Conservation (phyloP, 257 asterid species). For the Lycium ferocissimum region DNA sequence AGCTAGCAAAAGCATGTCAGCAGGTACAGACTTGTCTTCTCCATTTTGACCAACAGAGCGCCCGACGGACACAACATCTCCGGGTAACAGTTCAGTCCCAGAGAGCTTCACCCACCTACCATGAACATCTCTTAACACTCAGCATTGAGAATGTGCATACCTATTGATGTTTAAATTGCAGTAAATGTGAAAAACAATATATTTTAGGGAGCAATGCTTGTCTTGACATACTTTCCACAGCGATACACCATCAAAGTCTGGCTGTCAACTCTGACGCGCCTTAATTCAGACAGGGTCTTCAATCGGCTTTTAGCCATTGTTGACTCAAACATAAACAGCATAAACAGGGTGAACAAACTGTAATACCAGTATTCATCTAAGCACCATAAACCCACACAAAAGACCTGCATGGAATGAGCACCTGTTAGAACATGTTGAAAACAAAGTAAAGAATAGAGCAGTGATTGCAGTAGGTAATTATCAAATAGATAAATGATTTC, state of each 20-base stretch:
- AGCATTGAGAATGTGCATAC: constrained; percentile 32
- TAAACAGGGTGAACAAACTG: constrained; percentile 91
- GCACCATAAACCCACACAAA: constrained; percentile 98
- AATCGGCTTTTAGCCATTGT: constrained; percentile 98
- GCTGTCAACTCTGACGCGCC: constrained; percentile 95
- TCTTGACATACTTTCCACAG: constrained; percentile 85
- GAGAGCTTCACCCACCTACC: constrained; percentile 89
- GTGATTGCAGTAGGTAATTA: background rate
- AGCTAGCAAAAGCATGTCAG: constrained; percentile 97
- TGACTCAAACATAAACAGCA: constrained; percentile 99
- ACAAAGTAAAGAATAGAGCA: background rate
- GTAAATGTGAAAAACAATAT: constrained; percentile 16
- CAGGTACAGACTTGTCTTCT: constrained; percentile 96
- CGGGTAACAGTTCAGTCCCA: constrained; percentile 94
- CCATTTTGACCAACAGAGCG: constrained; percentile 85
- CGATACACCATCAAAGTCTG: constrained; percentile 92
- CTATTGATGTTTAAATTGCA: constrained; percentile 14
- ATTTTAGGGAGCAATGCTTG: constrained; percentile 8
- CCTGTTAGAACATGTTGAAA: constrained; percentile 31
- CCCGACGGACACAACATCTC: constrained; percentile 97
- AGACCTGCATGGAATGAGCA: constrained; percentile 66
- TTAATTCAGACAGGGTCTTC: constrained; percentile 89
- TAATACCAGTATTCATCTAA: constrained; percentile 98
- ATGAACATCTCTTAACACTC: constrained; percentile 35
- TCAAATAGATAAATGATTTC: constrained; percentile 27